phyloP scores from a whole-genome alignment of 768 basidiomycete species.

The Arthromyces matolae region DNA sequence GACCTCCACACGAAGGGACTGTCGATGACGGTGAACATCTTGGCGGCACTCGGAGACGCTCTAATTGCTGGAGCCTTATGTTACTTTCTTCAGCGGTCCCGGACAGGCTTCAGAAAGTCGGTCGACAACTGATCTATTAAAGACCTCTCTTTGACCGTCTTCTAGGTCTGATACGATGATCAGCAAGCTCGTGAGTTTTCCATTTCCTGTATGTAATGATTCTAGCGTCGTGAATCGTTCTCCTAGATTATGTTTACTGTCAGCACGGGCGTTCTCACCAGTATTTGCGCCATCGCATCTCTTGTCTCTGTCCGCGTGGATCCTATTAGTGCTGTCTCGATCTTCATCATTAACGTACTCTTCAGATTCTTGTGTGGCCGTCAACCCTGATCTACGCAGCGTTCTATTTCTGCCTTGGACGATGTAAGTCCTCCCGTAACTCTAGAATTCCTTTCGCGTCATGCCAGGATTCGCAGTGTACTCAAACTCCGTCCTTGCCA shows the following conservation, averaged over 20 bases:
- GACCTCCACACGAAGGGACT: conserved; percentile 33
- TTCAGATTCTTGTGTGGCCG: conserved; percentile 45
- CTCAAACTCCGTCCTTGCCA: conserved; percentile 52
- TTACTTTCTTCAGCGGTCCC: conserved; percentile 45
- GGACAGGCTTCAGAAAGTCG: conserved; percentile 52
- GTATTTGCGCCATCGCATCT: conserved; percentile 40
- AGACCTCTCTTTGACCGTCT: conserved; percentile 2
- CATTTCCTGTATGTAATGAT: not conserved
- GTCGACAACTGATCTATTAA: conserved; percentile 13
- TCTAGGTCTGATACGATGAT: conserved; percentile 45
- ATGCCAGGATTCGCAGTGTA: conserved; percentile 35
- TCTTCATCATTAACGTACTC: conserved; percentile 3
- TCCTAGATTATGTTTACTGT: conserved; percentile 37
- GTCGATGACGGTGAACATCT: conserved; percentile 53
- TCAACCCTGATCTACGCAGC: conserved; percentile 53
- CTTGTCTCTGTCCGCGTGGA: conserved; percentile 32
- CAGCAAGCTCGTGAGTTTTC: conserved; percentile 27
- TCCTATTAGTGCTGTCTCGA: not conserved
- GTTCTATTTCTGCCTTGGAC: conserved; percentile 55
- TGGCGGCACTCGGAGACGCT: conserved; percentile 48
- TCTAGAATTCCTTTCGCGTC: not conserved
- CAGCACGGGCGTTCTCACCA: conserved; percentile 39
- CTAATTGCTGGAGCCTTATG: conserved; percentile 48
- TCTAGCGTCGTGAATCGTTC: too few relatives aligned
- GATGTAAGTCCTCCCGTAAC: conserved; percentile 30